Conservation (phyloP, 2,329 filamentous ascomycete species). For the Trichoderma semiorbis region DNA sequence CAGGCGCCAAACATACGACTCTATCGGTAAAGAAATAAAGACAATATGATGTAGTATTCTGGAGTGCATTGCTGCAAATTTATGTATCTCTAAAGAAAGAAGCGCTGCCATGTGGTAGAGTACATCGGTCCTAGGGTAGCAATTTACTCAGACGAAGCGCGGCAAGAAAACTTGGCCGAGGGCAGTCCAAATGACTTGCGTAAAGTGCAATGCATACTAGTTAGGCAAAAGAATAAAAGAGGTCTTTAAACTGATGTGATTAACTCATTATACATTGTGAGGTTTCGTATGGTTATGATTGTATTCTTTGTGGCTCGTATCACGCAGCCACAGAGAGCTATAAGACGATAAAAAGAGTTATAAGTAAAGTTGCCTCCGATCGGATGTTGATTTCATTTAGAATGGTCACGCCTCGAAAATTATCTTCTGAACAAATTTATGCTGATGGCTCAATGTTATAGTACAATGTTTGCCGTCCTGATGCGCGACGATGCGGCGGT, state of each 20-base stretch:
- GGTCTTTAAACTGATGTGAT: not conserved
- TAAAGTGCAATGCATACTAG: not conserved
- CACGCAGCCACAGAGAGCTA: accelerated
- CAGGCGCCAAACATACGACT: not conserved
- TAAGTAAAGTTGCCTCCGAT: not conserved
- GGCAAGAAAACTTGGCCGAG: not conserved
- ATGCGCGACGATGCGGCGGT: not conserved
- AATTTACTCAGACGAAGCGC: not conserved
- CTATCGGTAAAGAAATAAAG: not conserved
- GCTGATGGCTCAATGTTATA: not conserved
- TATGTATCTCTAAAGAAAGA: not conserved
- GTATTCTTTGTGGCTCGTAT: not conserved
- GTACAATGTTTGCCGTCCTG: not conserved
- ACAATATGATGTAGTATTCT: not conserved
- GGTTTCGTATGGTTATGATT: not conserved
- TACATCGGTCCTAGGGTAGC: not conserved
- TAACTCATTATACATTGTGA: not conserved
- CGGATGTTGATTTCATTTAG: not conserved
- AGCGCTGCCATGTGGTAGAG: not conserved
- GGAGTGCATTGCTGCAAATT: not conserved
- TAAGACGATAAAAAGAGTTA: not conserved
- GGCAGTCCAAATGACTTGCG: not conserved
- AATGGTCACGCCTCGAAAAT: not conserved
- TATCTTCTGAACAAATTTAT: accelerated
- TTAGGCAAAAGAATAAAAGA: not conserved